Evolutionary conservation across 805 yeast species (phyloP).

Genomic region (Lachancea nothofagi): DNA sequence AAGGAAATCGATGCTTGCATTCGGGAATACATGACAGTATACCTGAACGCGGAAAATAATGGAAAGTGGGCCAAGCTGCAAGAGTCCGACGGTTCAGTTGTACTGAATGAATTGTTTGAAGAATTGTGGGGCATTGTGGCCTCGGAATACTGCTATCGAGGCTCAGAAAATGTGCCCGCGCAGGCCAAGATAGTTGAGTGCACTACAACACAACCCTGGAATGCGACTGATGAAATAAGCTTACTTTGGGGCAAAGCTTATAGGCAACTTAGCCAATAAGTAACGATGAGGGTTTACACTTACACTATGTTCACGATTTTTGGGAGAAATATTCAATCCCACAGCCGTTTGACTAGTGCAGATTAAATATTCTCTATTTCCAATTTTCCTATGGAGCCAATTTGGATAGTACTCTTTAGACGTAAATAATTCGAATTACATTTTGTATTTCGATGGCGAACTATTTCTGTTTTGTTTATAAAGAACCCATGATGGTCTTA

Average conservation of each 20-base stretch:
- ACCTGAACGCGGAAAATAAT: constrained; percentile 18
- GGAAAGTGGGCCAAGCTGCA: constrained; percentile 15
- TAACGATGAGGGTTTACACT: too few species aligned
- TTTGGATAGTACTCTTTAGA: too few species aligned
- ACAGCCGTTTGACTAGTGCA: too few species aligned
- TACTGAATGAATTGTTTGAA: constrained; percentile 25
- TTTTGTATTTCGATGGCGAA: too few species aligned
- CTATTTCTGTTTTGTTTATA: too few species aligned
- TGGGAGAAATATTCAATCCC: too few species aligned
- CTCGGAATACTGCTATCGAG: constrained; percentile 8
- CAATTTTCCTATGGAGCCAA: too few species aligned
- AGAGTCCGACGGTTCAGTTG: constrained; percentile 17
- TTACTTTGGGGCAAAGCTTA: constrained; percentile 5
- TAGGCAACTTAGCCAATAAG: neutral
- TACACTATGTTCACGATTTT: too few species aligned
- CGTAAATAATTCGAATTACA: too few species aligned
- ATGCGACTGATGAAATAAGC: constrained; percentile 1
- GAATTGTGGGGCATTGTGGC: constrained; percentile 29
- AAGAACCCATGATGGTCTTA: neutral
- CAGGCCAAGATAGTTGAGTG: constrained; percentile 4
- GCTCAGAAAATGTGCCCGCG: constrained; percentile 2
- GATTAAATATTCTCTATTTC: too few species aligned
- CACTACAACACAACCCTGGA: constrained; percentile 6
- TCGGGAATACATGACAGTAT: constrained; percentile 30
- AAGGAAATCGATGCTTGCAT: constrained; percentile 30